Base-by-base conservation (phyloP, 345 rosid species). In the Euphorbia tirucalli region DNA sequence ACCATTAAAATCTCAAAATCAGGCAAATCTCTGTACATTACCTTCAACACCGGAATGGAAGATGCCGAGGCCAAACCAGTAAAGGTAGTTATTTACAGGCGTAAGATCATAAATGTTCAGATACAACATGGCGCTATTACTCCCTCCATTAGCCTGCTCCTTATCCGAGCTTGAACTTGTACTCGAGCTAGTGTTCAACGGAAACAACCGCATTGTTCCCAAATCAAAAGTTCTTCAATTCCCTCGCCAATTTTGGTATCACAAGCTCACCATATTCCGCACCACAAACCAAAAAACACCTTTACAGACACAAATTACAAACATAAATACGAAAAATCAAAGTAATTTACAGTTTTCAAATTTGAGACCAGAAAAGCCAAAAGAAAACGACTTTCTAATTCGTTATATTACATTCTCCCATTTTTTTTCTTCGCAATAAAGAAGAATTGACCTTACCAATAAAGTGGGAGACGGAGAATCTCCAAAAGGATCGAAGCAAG, bases 11-110 rank as follows among this genome's bases (percentile, higher is more conserved):
- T 35, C 39, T 54, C 2, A 49, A 62, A 65, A 57, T 18, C 60
- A 30, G 25, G 44, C 25, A 73, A 68, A 72, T n/a, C 25, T 61
- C 3, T 41, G 9, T 28, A 8, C 6, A 22, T 49, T 80, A 95
- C 99, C 99, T 80, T 95, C 97, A 37, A 95, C 87, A 1, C 97
- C 97, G 0, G 99, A 92, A 85, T 95, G 99, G 78, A 92, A 95
- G 64, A 95, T 86, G 68, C 99, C 99, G 16, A 92, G 92, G 19
- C 99, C 97, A 4, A 92, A 82, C 92, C 92, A 89, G 78, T 88
- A 95, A 74, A 90, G 89, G 76, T 95, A 90, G 86, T 92, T 84
- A 83, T 95, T 95, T 68, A 92, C 80, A 56, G 97, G 92, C n/a
- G 97, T 88, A 70, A 95, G 96, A 79, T 95, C 99, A 79, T 95